Conservation (phyloP, 2,329 filamentous ascomycete genomes). For the Microdochium paspali region DNA sequence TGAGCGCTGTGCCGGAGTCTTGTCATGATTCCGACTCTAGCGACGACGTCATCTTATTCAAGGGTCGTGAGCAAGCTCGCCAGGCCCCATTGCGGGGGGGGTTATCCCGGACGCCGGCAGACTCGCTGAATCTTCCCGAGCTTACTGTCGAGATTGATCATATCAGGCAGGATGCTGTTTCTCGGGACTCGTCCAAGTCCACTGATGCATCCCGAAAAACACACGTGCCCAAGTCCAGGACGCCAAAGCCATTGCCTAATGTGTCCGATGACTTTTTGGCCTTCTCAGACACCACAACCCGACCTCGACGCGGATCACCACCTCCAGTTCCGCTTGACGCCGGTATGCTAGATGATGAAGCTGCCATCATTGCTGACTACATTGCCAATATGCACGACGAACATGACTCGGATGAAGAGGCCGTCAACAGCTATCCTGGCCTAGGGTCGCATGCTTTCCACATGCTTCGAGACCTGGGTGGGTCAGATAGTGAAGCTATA, state of each 20-base stretch:
- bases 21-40: constrained; percentile 44
- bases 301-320: not conserved
- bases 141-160: constrained; percentile 3
- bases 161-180: not conserved
- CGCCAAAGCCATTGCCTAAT: no score
- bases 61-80: constrained; percentile 32
- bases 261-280: constrained; percentile 13
- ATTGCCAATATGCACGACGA: constrained; percentile 54
- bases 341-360: constrained; percentile 30
- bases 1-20: not conserved
- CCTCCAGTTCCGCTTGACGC: not conserved
- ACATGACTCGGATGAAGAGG: constrained; percentile 19
- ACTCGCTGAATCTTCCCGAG: not conserved
- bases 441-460: constrained; percentile 16
- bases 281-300: constrained; percentile 1
- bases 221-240: no score
- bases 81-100: constrained; percentile 1
- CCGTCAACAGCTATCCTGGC: constrained; percentile 12
- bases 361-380: constrained; percentile 57
- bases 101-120: not conserved
- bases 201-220: no score
- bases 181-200: no score
- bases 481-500: constrained; percentile 28
- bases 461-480: constrained; percentile 30
- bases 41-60: constrained; percentile 65